Evolutionary conservation across 208 protist species (phyloP).

Genomic region (Leishmania braziliensis): DNA sequence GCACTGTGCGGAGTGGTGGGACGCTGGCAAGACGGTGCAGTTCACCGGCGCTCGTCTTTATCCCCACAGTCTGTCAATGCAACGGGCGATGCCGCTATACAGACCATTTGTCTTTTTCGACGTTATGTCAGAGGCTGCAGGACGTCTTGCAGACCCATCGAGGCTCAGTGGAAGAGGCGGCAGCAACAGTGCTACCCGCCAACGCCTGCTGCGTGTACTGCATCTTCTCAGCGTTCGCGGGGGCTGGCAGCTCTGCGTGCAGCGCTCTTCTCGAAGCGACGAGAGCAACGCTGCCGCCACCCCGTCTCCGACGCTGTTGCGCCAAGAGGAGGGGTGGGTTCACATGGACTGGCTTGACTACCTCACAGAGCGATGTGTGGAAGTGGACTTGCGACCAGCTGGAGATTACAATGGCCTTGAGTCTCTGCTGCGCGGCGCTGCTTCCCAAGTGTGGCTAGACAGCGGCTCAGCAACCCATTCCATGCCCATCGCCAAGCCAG

Average conservation of each 20-base stretch:
- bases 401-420: slow-evolving; percentile 10
- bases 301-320: background rate
- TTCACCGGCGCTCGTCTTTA: background rate
- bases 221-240: slow-evolving; percentile 14
- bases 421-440: background rate
- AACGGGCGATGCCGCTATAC: background rate
- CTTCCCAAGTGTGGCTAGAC: background rate
- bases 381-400: slow-evolving; percentile 7
- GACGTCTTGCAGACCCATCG: background rate
- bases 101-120: slow-evolving; percentile 19
- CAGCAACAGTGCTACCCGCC: background rate
- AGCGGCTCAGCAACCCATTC: background rate
- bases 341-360: slow-evolving; percentile 35
- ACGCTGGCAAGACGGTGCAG: background rate
- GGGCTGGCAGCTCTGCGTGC: slow-evolving; percentile 17
- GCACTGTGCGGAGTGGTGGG: slow-evolving; percentile 31
- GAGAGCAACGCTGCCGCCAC: background rate
- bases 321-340: background rate
- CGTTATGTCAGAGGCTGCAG: background rate
- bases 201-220: slow-evolving; percentile 23
- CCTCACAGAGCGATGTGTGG: slow-evolving; percentile 13
- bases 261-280: background rate
- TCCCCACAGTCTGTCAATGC: background rate
- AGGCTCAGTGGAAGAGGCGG: background rate
- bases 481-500: background rate